A percentile compares a stretch with the other conserved stretches of the same genome.
phyloP scores from a whole-genome alignment of 1,284 basidiomycete species.

The Puccinia brachypodii region DNA sequence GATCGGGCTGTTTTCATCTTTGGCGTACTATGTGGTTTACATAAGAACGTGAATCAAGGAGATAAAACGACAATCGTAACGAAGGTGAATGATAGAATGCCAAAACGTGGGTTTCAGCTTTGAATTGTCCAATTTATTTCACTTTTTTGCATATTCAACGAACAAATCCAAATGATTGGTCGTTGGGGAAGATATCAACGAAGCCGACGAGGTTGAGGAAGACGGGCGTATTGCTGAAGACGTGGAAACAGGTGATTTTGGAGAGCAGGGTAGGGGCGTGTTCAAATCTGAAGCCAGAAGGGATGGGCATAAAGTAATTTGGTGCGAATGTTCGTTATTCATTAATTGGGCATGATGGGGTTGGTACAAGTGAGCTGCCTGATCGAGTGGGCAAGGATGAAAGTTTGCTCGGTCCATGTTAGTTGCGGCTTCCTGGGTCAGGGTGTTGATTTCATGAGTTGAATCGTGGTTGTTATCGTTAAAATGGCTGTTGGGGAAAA shows the following conservation, averaged over 20 bases:
- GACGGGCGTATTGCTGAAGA: slow-evolving; percentile 3
- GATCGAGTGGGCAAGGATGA: neutral
- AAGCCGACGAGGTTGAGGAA: neutral
- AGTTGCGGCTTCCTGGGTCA: neutral
- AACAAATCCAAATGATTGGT: slow-evolving; percentile 1
- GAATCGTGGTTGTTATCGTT: neutral
- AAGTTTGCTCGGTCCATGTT: neutral
- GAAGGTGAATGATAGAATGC: neutral
- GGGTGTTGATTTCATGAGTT: neutral
- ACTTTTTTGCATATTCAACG: slow-evolving; percentile 12
- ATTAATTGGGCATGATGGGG: neutral
- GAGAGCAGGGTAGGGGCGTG: slow-evolving; percentile 6
- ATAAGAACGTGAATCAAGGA: neutral
- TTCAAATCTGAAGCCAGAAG: neutral
- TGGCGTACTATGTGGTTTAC: neutral
- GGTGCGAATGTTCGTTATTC: slow-evolving; percentile 20
- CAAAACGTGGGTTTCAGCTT: neutral
- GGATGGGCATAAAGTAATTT: slow-evolving; percentile 15
- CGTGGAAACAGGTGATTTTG: neutral
- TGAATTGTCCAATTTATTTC: slow-evolving; percentile 3
- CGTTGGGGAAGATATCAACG: neutral
- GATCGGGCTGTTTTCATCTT: neutral
- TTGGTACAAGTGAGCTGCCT: neutral
- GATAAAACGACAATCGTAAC: neutral
- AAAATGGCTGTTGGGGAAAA: slow-evolving; percentile 1